Base-by-base conservation (phyloP, 2,329 filamentous ascomycete species). In the Bipolaris bicolor region DNA sequence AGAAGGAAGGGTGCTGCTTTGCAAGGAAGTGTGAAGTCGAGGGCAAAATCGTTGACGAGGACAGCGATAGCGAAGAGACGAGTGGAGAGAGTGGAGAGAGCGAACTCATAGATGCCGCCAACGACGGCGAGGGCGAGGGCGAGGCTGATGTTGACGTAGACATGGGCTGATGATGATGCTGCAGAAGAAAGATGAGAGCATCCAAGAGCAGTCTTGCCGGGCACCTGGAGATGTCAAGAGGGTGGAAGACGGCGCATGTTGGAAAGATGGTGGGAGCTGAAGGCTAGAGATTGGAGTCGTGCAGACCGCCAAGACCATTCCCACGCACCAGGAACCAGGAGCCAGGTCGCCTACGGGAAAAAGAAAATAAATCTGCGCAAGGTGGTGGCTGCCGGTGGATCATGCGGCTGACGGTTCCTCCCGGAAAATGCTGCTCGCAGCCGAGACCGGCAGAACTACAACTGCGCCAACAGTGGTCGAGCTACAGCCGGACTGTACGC, bases 21-120 rank as follows among this genome's bases (percentile, higher is more conserved):
- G 67, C 67, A 33, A 52, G 64, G 16, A 69, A 67, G 33, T 68
- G 65, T 41, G 64, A 66, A 48, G 67, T 69, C 5, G 67, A 69
- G 26, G 49, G 59, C 7, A 66, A 64, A n/a, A 57, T 65, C 20
- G 47, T 69, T 5, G 67, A 69, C 22, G 67, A 69, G 45, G 67
- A 68, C 29, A 62, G 62, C 22, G 65, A 69, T 33, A 56, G 52
- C 26, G 48, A 53, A 40, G 49, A 53, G 22, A 47, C 33, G 20
- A 49, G 56, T 15, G 51, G 47, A 4, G 49, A 47, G 16, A 49
- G 56, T 26, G 51, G 47, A 3, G 55, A 49, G 7, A 58, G 55
- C 16, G 55, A 58, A 34, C 15, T 54, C 7, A 22, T 58, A n/a
- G 55, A 58, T 49, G 48, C 18, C 7, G 37, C n/a, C 16, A 33